phyloP scores from a whole-genome alignment of 805 yeast species.

The Citeromyces matritensis region DNA sequence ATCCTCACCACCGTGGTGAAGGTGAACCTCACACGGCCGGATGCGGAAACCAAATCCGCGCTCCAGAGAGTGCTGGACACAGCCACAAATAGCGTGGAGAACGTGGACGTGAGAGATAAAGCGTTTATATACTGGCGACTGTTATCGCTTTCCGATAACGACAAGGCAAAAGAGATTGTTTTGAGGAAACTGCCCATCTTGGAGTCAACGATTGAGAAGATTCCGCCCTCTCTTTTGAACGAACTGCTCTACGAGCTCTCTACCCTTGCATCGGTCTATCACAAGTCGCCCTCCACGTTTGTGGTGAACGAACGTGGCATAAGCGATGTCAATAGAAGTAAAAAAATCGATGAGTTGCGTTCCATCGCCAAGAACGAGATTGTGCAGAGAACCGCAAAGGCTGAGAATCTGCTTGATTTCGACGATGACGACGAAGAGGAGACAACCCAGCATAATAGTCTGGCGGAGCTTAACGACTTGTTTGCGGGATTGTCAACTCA shows the following conservation, averaged over 20 bases:
- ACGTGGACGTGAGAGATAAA: constrained; percentile 68
- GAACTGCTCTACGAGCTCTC: constrained; percentile 65
- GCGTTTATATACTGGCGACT: constrained; percentile 74
- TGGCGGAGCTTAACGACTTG: constrained; percentile 67
- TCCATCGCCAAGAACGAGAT: constrained; percentile 67
- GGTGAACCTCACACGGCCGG: constrained; percentile 21
- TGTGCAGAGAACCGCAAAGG: constrained; percentile 37
- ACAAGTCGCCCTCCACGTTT: constrained; percentile 62
- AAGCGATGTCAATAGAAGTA: constrained; percentile 13
- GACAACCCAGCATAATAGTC: constrained; percentile 19
- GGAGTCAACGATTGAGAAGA: constrained; percentile 53
- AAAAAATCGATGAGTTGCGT: constrained; percentile 64
- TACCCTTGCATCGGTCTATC: constrained; percentile 79
- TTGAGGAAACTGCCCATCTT: constrained; percentile 56
- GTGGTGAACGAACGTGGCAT: constrained; percentile 11
- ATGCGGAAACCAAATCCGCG: constrained; percentile 17
- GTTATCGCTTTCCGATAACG: constrained; percentile 28
- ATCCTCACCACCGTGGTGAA: constrained; percentile 50
- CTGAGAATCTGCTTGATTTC: constrained; percentile 76
- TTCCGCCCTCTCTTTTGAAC: constrained; percentile 54
- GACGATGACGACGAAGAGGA: constrained; percentile 41
- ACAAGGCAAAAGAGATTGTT: constrained; percentile 35
- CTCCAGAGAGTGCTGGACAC: constrained; percentile 46
- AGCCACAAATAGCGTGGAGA: constrained; percentile 52
- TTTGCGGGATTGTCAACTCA: constrained; percentile 26